Conservation (phyloP, 495 filamentous ascomycete species). For the Sordaria brevicollis region DNA sequence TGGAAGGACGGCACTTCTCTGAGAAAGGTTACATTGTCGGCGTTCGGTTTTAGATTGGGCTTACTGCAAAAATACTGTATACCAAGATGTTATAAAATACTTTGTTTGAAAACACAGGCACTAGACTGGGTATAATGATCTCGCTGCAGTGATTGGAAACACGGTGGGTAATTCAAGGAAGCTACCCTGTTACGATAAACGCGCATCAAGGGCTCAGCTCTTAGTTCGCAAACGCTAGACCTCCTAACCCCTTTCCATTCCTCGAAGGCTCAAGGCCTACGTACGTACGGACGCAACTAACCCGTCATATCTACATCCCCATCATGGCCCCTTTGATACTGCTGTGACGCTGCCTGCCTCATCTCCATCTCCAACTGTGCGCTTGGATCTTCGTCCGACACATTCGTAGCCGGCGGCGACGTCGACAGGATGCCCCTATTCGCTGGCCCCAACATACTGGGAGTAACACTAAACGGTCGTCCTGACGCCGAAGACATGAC, state of each 20-base stretch:
- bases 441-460: slow-evolving; percentile 20
- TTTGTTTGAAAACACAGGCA: neutral
- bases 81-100: neutral
- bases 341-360: slow-evolving; percentile 22
- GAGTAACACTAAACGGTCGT: neutral
- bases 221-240: neutral
- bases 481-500: neutral
- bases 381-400: slow-evolving; percentile 23
- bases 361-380: slow-evolving; percentile 39
- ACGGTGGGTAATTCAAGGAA: neutral
- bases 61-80: neutral
- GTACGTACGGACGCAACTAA: slow-evolving; percentile 7
- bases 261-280: neutral
- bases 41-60: neutral
- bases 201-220: neutral
- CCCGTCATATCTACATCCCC: slow-evolving; percentile 52
- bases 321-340: slow-evolving; percentile 17
- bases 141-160: neutral
- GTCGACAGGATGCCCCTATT: neutral
- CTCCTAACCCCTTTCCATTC: neutral
- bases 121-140: neutral
- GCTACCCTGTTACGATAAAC: neutral
- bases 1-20: neutral
- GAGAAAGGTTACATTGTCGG: neutral
- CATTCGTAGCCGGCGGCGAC: slow-evolving; percentile 3